These are phyloP conservation scores for Petunia secreta DNA, from an alignment of 257 asterid species.

Conservation along the genomic window DNA sequence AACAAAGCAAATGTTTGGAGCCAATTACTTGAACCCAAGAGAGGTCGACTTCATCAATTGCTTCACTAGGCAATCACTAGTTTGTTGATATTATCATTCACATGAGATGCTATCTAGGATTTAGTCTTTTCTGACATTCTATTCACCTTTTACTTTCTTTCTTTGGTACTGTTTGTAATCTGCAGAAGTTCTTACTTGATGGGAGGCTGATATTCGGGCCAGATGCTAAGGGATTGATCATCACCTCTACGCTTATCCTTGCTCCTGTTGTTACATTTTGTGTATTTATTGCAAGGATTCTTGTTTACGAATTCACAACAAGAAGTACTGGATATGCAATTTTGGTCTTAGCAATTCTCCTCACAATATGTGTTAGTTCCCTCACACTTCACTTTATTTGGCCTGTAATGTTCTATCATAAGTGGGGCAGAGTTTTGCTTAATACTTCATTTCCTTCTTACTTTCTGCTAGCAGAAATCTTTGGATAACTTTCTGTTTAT, in stretches of 20 bases:
- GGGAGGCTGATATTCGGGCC: conserved; percentile 87
- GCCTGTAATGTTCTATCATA: background rate
- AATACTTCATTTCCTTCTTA: background rate
- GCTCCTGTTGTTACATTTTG: conserved; percentile 63
- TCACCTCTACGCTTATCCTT: conserved; percentile 58
- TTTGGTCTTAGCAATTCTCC: conserved; percentile 44
- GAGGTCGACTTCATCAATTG: background rate
- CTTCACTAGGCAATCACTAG: background rate
- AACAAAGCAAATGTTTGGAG: background rate
- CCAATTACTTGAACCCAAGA: background rate
- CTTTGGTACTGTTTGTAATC: background rate
- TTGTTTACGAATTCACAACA: conserved; percentile 45
- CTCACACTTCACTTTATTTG: conserved; percentile 8
- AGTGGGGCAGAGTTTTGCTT: background rate
- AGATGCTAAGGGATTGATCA: conserved; percentile 63
- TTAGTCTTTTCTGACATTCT: background rate
- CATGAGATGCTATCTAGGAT: background rate
- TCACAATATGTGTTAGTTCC: conserved; percentile 60
- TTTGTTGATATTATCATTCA: background rate
- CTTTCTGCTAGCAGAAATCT: conserved; percentile 10
- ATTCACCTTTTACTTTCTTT: background rate
- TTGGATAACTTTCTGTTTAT: background rate
- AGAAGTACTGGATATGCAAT: conserved; percentile 49
- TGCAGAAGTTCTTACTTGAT: conserved; percentile 69
- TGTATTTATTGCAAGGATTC: conserved; percentile 55